These are phyloP conservation scores for Limonium bicolor DNA, from an alignment of 148 eudicot species.

Conservation along the genomic window DNA sequence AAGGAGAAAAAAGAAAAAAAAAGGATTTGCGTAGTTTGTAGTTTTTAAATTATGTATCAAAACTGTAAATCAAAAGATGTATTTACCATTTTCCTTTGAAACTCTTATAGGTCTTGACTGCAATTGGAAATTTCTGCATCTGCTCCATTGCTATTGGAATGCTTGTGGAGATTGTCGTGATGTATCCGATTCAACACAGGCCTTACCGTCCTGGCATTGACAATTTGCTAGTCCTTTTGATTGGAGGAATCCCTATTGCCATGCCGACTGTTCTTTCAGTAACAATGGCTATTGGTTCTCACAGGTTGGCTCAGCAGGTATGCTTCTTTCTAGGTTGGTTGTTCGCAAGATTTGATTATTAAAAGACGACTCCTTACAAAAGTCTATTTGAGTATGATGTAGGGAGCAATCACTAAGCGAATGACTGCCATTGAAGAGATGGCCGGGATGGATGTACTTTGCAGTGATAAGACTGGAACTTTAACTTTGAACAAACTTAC, in stretches of 20 bases:
- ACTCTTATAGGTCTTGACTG: conserved; percentile 39
- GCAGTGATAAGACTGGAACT: conserved; percentile 10
- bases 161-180: conserved; percentile 29
- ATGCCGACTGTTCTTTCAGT: conserved; percentile 41
- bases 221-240: conserved; percentile 30
- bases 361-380: too few species aligned
- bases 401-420: conserved; percentile 5
- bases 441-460: conserved; percentile 11
- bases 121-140: conserved; percentile 41
- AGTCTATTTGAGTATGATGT: too few species aligned
- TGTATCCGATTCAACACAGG: conserved; percentile 35
- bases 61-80: too few species aligned
- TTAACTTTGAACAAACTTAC: conserved; percentile 4
- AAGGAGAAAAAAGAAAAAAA: background rate
- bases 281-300: conserved; percentile 46
- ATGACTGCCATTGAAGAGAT: conserved; percentile 8
- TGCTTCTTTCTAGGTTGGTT: too few species aligned
- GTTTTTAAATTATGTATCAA: too few species aligned
- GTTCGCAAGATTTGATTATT: too few species aligned
- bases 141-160: conserved; percentile 36
- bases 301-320: conserved; percentile 36
- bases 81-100: too few species aligned
- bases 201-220: conserved; percentile 29
- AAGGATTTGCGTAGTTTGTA: too few species aligned
- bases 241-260: conserved; percentile 38